Base-by-base conservation (phyloP, 2,329 filamentous ascomycete genomes). In the Verticillium isaacii region DNA sequence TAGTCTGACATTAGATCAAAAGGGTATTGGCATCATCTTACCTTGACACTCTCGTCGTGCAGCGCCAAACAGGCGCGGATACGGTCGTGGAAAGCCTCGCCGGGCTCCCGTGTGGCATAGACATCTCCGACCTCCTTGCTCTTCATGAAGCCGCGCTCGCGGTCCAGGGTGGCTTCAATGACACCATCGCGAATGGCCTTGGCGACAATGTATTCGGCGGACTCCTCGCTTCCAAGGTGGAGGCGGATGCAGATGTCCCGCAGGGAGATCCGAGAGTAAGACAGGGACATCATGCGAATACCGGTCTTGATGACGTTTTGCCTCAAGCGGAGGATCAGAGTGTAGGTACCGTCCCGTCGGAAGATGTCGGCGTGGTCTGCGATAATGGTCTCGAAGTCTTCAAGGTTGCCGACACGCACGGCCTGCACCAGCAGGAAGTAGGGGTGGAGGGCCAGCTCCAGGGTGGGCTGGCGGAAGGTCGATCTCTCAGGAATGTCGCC, bases 291-390 rank as follows among this genome's bases (percentile, higher is more conserved):
- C 93, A 98, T 97, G 69, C 95, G 92, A 66, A 99, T 97, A 67
- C 95, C 95, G 3, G 95, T 99, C 83, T 97, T 97, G 86, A 99
- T 98, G 72, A 99, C 95, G 73, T 99, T 99, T 78, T 99, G 95
- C 69, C 95, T 89, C 65, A 99, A 84, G 65, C 95, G 93, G 66
- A 98, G 85, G 70, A 98, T 96, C 62, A 99, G 84, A 12, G 93
- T 96, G 81, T 98, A 98, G 23, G 94, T 98, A 62, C 92, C 92
- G 74, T 99, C 95, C 67, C 90, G 89, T 71, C 92, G 90, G 88
- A 98, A 99, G 12, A 89, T 89, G 55, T 91, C 87, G 62, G 89
- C 89, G 73, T 97, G 88, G 58, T 89, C 85, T 69, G 90, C 89
- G 64, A 98, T 93, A 55, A 90, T 89, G 67, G 89, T 92, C 75